These are phyloP conservation scores for Plenodomus lindquistii DNA, from an alignment of 2,329 filamentous ascomycete genomes.

Conservation along the genomic window DNA sequence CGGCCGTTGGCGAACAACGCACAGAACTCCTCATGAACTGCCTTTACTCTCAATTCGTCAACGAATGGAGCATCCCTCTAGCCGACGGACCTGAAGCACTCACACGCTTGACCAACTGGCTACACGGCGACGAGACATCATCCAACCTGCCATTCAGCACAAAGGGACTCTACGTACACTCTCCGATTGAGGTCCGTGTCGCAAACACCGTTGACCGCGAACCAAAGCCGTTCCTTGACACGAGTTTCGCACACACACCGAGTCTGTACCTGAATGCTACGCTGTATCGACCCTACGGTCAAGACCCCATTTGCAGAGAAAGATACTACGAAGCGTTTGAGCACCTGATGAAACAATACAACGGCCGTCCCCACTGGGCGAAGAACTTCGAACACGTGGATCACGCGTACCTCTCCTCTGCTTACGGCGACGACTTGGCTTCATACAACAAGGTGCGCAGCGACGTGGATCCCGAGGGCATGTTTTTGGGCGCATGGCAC, in stretches of 20 bases:
- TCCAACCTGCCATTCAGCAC: slow-evolving; percentile 79
- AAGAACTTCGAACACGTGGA: slow-evolving; percentile 76
- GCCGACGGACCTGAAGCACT: slow-evolving; percentile 86
- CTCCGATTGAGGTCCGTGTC: slow-evolving; percentile 89
- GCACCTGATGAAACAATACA: slow-evolving; percentile 84
- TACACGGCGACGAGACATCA: slow-evolving; percentile 72
- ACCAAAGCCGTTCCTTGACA: slow-evolving; percentile 71
- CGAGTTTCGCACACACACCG: slow-evolving; percentile 67
- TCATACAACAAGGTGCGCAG: slow-evolving; percentile 71
- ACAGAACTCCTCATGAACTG: slow-evolving; percentile 93
- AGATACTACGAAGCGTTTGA: slow-evolving; percentile 90
- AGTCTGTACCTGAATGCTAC: slow-evolving; percentile 90
- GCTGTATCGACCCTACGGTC: slow-evolving; percentile 79
- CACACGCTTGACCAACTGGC: slow-evolving; percentile 80
- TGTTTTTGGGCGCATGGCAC: slow-evolving; percentile 93
- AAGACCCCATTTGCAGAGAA: slow-evolving; percentile 73
- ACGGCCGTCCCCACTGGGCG: slow-evolving; percentile 85
- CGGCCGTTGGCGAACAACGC: slow-evolving; percentile 79
- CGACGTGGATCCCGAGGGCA: slow-evolving; percentile 75
- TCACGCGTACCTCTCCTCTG: slow-evolving; percentile 63
- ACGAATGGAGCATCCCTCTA: slow-evolving; percentile 95
- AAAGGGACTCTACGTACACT: slow-evolving; percentile 80
- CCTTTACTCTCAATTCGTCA: slow-evolving; percentile 96
- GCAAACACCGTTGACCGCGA: slow-evolving; percentile 64
- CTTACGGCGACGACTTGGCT: slow-evolving; percentile 71